Evolutionary conservation across 2,329 filamentous ascomycete species (phyloP), one percentile per base, ranked within the genome.

Genomic region (Catunica adiposa): DNA sequence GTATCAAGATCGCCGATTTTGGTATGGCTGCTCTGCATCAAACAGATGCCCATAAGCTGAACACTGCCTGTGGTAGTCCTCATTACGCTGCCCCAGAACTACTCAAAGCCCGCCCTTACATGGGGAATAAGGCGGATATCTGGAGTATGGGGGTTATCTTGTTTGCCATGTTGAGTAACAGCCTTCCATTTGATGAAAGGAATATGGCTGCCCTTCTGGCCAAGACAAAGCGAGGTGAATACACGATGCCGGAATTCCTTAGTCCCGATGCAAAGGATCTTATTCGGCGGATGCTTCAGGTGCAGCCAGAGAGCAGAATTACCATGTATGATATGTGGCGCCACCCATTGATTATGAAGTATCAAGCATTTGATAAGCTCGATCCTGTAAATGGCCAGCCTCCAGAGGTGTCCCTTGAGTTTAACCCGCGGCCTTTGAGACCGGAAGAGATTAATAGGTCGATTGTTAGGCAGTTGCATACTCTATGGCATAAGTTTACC

Each of bases 21-120:
- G 90, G 92, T 44, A 96, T 98, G 89, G 92, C 92, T 47, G 90
- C 90, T 2, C 74, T 97, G 44, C 80, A 83, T 60, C 90, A 97
- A 66, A 86, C 86, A 2, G 77, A 80, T 23, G 83, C 81, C 7
- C 83, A 88, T 61, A 82, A 83, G 64, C 77, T 98, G 26, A 85
- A 80, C 56, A 97, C 92, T 0, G 88, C 90, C 3, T 98, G 92
- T 63, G 92, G 92, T 20, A 97, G 92, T 60, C 92, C 92, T 22
- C 92, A 97, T 68, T 98, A 98, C 64, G 90, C 90, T 17, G 89
- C 92, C 0, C 92, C 92, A 0, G 92, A 98, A 66, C 80, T 98
- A 34, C 83, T 96, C 59, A 80, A 80, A 61, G 83, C 83, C 42
- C 75, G 76, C 37, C 77, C 77, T 44, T 98, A 98, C 66, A 82